Evolutionary conservation across 345 rosid genomes (phyloP).

Genomic region (Eucalyptus fibrosa): DNA sequence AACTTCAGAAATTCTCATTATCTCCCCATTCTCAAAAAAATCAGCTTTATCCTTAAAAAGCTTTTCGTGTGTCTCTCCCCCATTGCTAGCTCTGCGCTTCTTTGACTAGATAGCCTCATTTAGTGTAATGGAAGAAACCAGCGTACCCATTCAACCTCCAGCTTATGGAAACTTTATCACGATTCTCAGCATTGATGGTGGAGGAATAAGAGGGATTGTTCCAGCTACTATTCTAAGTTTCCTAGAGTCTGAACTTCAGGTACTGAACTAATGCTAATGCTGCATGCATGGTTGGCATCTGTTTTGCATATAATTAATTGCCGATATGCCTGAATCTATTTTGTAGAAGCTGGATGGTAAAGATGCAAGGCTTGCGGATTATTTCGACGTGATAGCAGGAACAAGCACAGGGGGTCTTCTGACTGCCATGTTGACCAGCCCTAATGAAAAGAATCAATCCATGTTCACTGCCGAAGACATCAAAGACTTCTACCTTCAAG

Average conservation of each 20-base stretch:
- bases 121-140: not conserved
- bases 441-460: conserved; percentile 11
- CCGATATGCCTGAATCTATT: not conserved
- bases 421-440: conserved; percentile 21
- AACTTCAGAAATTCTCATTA: not conserved
- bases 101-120: not conserved
- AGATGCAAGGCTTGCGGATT: conserved; percentile 20
- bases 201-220: conserved; percentile 30
- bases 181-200: conserved; percentile 36
- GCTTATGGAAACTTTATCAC: conserved; percentile 17
- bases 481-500: not conserved
- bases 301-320: not conserved
- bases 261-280: not conserved
- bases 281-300: not conserved
- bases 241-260: conserved; percentile 20
- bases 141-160: not conserved
- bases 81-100: not conserved
- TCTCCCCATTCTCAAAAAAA: not conserved
- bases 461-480: conserved; percentile 24
- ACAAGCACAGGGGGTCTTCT: conserved; percentile 27
- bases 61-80: not conserved
- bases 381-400: conserved; percentile 20
- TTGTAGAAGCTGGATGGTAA: conserved; percentile 20
- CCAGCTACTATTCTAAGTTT: conserved; percentile 17
- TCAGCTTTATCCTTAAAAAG: not conserved